Evolutionary conservation across 1,139 yeast species (phyloP).

Genomic region (Geotrichum aggregatum): DNA sequence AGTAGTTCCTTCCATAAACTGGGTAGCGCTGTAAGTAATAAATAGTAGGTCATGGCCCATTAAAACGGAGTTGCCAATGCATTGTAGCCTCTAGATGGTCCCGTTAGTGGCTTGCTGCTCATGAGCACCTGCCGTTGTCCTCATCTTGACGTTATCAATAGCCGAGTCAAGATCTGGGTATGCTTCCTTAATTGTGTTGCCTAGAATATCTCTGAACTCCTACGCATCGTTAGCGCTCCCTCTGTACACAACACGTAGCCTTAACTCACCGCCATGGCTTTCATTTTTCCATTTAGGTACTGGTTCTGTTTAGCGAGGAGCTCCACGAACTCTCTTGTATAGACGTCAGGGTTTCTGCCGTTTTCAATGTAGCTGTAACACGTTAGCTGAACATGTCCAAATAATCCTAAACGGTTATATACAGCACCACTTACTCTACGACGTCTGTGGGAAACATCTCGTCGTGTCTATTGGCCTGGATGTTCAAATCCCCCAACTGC

Average conservation of each 20-base stretch:
- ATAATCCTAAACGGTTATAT: background rate
- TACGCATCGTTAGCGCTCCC: slow-evolving; percentile 6
- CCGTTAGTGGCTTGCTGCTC: slow-evolving; percentile 1
- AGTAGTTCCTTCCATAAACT: too few relatives aligned
- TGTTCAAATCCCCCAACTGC: slow-evolving; percentile 16
- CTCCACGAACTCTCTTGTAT: slow-evolving; percentile 93
- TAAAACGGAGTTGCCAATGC: background rate
- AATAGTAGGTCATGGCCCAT: background rate
- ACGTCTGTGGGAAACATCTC: slow-evolving; percentile 72
- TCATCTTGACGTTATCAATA: slow-evolving; percentile 47
- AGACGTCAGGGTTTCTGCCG: slow-evolving; percentile 94
- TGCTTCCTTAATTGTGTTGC: slow-evolving; percentile 63
- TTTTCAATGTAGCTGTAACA: slow-evolving; percentile 62
- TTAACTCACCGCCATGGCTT: slow-evolving; percentile 33
- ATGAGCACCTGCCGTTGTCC: slow-evolving; percentile 14
- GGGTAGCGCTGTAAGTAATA: too few relatives aligned
- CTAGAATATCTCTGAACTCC: slow-evolving; percentile 54
- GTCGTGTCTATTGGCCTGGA: slow-evolving; percentile 32
- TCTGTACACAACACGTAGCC: background rate
- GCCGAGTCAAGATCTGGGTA: slow-evolving; percentile 65
- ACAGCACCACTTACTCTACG: slow-evolving; percentile 43
- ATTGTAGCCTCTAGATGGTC: background rate
- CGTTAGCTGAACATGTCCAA: background rate
- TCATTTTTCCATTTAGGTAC: slow-evolving; percentile 72
- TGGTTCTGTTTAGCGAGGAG: slow-evolving; percentile 87